Conservation (phyloP, 768 basidiomycete genomes). For the Boletus bicolor region DNA sequence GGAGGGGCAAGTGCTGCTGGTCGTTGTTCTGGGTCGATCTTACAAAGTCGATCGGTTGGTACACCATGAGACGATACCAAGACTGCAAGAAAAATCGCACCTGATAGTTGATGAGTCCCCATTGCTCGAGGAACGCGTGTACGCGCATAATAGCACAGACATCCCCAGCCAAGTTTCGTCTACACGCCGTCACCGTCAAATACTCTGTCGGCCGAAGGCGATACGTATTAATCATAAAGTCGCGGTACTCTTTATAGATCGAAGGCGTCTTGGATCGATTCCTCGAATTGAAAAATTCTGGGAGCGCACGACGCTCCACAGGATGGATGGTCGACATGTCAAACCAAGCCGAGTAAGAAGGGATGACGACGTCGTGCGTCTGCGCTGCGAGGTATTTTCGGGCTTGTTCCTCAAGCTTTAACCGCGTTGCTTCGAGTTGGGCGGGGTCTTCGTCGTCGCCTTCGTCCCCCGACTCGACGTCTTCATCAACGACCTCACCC, state of each 20-base stretch:
- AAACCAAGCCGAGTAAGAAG: conserved; percentile 98
- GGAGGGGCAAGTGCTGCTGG: conserved; percentile 94
- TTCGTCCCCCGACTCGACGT: conserved; percentile 73
- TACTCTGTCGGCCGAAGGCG: conserved; percentile 92
- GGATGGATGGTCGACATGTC: conserved; percentile 91
- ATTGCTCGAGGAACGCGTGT: conserved; percentile 97
- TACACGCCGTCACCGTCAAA: conserved; percentile 93
- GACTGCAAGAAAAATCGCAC: conserved; percentile 40
- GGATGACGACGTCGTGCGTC: conserved; percentile 95
- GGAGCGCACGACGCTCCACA: conserved; percentile 87
- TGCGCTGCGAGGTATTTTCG: conserved; percentile 95
- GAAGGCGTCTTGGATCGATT: conserved; percentile 94
- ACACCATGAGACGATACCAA: not conserved
- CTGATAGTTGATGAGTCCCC: conserved; percentile 99
- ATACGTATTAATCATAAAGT: conserved; percentile 99
- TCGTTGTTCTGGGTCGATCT: conserved; percentile 97
- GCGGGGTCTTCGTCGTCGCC: conserved; percentile 85
- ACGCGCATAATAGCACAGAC: conserved; percentile 99
- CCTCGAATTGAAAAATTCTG: conserved; percentile 97
- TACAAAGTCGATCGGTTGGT: conserved; percentile 9
- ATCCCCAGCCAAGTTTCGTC: conserved; percentile 94
- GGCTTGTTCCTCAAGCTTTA: conserved; percentile 80
- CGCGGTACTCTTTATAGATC: conserved; percentile 98
- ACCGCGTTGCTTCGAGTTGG: conserved; percentile 75
- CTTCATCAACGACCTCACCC: conserved; percentile 76